Evolutionary conservation across 2,329 filamentous ascomycete species (phyloP), one percentile per base, ranked within the genome.

Genomic region (Aspergillus aculeatus): DNA sequence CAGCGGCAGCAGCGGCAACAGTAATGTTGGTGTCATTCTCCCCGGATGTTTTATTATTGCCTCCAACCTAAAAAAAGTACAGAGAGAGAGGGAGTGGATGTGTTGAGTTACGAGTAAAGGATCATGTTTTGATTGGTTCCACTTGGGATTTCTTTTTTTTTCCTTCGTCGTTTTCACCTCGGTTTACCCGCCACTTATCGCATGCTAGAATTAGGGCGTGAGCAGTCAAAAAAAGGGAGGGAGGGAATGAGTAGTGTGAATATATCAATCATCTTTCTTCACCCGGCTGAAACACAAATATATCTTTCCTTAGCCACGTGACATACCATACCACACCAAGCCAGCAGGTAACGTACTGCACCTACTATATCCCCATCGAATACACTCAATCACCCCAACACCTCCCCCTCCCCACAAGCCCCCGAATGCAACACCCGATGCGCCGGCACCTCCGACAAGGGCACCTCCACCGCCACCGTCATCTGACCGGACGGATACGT

Each of bases 391-490:
- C 26, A 50, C 2, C 3, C 48, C 10, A 10, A 3, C 48, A 19
- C 19, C 19, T 48, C 50, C 23, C 50, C 47, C 2, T 11, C 21
- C 29, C 31, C 19, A 54, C 80, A 82, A 24, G 75, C 69, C 0
- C 79, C 79, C 12, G 49, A 19, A 66, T 81, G 71, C 56, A 82
- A 53, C 47, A 80, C 71, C n/a, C 59, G 59, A 68, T 81, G 79
- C 4, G 50, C 61, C 1, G 80, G 78, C 1, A 77, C 54, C 50
- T 64, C 56, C n/a, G 2, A 11, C 4, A 77, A 68, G 3, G 79
- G 80, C 29, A 82, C 69, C 60, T 73, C 60, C 44, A 80, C 35
- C 1, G 69, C 62, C 9, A 77, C 63, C 6, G 79, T 81, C 44
- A 71, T 68, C 31, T 76, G 71, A 19, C 64, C 61, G 4, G 76